These are phyloP conservation scores for Arxiozyma slooffiae DNA, from an alignment of 1,139 yeast genomes.

Conservation along the genomic window DNA sequence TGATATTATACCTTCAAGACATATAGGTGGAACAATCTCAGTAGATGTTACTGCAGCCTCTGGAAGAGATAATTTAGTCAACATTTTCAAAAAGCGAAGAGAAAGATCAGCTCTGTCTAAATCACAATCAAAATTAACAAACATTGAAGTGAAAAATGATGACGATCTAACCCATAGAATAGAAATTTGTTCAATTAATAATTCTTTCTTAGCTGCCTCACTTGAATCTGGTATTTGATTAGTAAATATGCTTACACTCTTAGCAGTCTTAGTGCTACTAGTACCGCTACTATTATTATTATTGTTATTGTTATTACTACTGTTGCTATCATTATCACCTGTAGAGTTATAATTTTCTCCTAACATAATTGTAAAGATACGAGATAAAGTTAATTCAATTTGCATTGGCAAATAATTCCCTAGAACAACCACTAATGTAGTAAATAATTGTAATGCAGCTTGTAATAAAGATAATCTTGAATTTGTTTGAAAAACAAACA, in stretches of 20 bases:
- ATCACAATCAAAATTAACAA: conserved; percentile 83
- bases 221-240: conserved; percentile 14
- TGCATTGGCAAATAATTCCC: conserved; percentile 55
- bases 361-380: conserved; percentile 47
- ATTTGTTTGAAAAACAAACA: conserved; percentile 65
- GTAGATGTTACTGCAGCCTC: conserved; percentile 71
- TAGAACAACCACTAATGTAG: conserved; percentile 53
- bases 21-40: conserved; percentile 84
- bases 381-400: conserved; percentile 52
- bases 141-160: conserved; percentile 62
- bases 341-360: conserved; percentile 26
- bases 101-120: conserved; percentile 78
- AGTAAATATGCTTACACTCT: not conserved
- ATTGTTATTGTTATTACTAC: not conserved
- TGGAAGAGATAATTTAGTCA: conserved; percentile 70
- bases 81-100: conserved; percentile 54
- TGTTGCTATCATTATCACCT: conserved; percentile 12
- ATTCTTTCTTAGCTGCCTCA: conserved; percentile 55
- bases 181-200: conserved; percentile 74
- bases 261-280: not conserved
- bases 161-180: conserved; percentile 80
- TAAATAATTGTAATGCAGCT: conserved; percentile 64
- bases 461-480: conserved; percentile 60
- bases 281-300: not conserved
- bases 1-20: conserved; percentile 76